These are phyloP conservation scores for Starmera caribaea DNA, from an alignment of 805 yeast species.

Conservation along the genomic window DNA sequence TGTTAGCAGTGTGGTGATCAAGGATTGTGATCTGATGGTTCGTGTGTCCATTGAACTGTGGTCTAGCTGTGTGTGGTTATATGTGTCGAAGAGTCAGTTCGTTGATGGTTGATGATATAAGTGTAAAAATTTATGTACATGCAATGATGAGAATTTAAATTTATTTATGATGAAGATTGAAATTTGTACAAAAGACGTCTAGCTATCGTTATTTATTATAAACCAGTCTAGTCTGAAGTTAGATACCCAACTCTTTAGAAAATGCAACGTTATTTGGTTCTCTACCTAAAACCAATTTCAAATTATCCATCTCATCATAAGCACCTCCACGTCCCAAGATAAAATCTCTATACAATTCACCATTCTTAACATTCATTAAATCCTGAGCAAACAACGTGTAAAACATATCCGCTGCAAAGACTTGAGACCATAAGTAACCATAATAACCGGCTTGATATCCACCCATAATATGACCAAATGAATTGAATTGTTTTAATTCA, in stretches of 20 bases:
- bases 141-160: too few species aligned
- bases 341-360: constrained; percentile 59
- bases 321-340: constrained; percentile 69
- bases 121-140: too few species aligned
- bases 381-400: constrained; percentile 56
- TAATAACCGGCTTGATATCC: constrained; percentile 84
- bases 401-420: constrained; percentile 77
- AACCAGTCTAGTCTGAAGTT: too few species aligned
- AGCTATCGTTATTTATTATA: neutral
- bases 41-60: too few species aligned
- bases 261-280: constrained; percentile 69
- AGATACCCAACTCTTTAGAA: constrained; percentile 51
- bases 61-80: too few species aligned
- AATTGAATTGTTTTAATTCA: constrained; percentile 56
- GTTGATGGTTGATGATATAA: too few species aligned
- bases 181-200: too few species aligned
- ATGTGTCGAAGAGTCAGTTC: too few species aligned
- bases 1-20: constrained; percentile 3
- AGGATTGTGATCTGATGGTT: too few species aligned
- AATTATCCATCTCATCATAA: constrained; percentile 53
- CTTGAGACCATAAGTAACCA: constrained; percentile 81
- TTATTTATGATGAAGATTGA: too few species aligned
- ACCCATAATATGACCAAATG: constrained; percentile 70
- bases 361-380: constrained; percentile 55
- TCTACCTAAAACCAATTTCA: constrained; percentile 64